phyloP scores from a whole-genome alignment of 1,284 basidiomycete species.

The Marasmius tenuissimus region DNA sequence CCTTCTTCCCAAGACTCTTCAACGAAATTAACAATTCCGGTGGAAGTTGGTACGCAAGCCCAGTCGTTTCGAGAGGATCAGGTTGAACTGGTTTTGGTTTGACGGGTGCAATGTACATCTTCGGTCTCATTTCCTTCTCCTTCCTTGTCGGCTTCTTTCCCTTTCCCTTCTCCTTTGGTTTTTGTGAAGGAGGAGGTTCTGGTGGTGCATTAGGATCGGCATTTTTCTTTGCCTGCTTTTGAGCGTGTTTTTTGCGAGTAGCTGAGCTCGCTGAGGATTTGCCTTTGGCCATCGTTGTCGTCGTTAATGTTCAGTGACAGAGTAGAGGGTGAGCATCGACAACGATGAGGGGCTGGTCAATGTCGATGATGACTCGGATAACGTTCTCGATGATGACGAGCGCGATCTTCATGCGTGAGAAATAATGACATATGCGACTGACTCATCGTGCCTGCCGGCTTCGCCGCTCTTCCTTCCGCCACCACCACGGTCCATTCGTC shows the following conservation, averaged over 20 bases:
- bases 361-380: not conserved
- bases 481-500: too few species aligned
- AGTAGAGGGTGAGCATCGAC: not conserved
- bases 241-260: conserved; percentile 43
- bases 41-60: conserved; percentile 75
- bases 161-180: conserved; percentile 47
- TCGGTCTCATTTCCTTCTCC: conserved; percentile 69
- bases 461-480: too few species aligned
- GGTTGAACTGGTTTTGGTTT: conserved; percentile 84
- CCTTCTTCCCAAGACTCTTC: conserved; percentile 87
- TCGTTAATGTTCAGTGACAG: not conserved
- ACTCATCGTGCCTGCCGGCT: too few species aligned
- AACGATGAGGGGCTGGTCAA: not conserved
- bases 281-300: conserved; percentile 30
- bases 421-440: too few species aligned
- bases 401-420: too few species aligned
- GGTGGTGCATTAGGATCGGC: conserved; percentile 23
- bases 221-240: not conserved
- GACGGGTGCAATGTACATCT: conserved; percentile 82
- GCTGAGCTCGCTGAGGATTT: conserved; percentile 78
- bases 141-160: conserved; percentile 44
- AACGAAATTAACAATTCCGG: conserved; percentile 86
- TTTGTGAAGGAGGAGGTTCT: conserved; percentile 30
- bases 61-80: conserved; percentile 90
- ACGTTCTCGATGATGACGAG: not conserved